Evolutionary conservation across 306 rosid species (phyloP).

Genomic region (Vicia sativa): DNA sequence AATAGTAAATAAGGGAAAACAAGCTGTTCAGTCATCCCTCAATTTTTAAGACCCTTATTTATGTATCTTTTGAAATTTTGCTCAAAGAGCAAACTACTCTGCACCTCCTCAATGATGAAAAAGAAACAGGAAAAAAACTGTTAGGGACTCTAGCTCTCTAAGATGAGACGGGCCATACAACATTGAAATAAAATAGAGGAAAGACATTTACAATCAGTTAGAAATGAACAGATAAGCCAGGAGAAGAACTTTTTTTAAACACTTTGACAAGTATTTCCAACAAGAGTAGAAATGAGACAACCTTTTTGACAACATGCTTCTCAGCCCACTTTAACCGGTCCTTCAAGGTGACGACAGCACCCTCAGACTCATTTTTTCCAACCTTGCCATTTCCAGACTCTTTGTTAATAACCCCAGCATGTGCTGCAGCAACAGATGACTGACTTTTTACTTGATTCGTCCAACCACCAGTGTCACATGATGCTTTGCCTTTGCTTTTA

Average conservation of each 20-base stretch:
- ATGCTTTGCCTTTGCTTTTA: constrained; percentile 59
- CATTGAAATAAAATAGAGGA: neutral
- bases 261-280: constrained; percentile 29
- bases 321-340: constrained; percentile 63
- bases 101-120: constrained; percentile 7
- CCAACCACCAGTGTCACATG: constrained; percentile 59
- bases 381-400: constrained; percentile 59
- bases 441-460: constrained; percentile 64
- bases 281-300: constrained; percentile 31
- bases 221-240: constrained; percentile 6
- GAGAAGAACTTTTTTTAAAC: neutral
- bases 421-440: constrained; percentile 58
- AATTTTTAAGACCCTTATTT: neutral
- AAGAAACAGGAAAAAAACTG: neutral
- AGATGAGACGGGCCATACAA: constrained; percentile 10
- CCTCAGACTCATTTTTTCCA: constrained; percentile 59
- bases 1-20: constrained; percentile 19
- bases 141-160: constrained; percentile 8
- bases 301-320: constrained; percentile 67
- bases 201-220: constrained; percentile 29
- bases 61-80: neutral
- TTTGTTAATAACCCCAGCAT: constrained; percentile 48
- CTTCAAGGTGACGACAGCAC: constrained; percentile 50
- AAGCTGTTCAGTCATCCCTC: constrained; percentile 10
- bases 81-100: constrained; percentile 17